phyloP scores from a whole-genome alignment of 2,329 filamentous ascomycete genomes.

The Alternaria sp. region DNA sequence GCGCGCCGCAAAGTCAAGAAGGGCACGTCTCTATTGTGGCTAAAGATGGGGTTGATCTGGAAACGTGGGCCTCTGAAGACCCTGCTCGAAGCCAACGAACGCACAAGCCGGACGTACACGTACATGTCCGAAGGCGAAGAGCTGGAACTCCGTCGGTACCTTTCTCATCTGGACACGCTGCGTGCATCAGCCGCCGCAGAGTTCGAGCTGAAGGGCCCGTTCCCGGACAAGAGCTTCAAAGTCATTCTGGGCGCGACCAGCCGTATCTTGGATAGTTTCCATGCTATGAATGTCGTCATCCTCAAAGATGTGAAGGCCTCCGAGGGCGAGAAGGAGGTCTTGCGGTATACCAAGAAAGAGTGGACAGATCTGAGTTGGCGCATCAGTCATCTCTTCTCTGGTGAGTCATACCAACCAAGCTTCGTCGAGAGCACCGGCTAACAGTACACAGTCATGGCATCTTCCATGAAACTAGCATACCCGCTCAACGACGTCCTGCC shows the following conservation, averaged over 20 bases:
- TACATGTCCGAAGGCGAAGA: slow-evolving; percentile 93
- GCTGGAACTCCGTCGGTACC: slow-evolving; percentile 81
- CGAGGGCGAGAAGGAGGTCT: slow-evolving; percentile 79
- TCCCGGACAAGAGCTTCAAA: slow-evolving; percentile 75
- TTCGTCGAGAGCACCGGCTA: slow-evolving; percentile 8
- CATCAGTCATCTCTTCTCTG: slow-evolving; percentile 82
- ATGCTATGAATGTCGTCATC: slow-evolving; percentile 94
- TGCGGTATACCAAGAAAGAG: slow-evolving; percentile 80
- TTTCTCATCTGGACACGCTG: slow-evolving; percentile 74
- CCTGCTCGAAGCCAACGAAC: slow-evolving; percentile 56
- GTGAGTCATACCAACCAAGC: slow-evolving; percentile 45
- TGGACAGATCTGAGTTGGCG: slow-evolving; percentile 81
- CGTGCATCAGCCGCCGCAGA: slow-evolving; percentile 78
- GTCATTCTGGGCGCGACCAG: slow-evolving; percentile 80
- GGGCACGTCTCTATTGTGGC: slow-evolving; percentile 86
- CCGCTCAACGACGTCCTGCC: slow-evolving; percentile 89
- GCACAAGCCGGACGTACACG: slow-evolving; percentile 45
- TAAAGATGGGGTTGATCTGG: slow-evolving; percentile 96
- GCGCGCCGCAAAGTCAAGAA: slow-evolving; percentile 87
- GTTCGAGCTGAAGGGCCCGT: slow-evolving; percentile 87
- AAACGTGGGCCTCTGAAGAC: slow-evolving; percentile 86
- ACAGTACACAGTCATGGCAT: slow-evolving; percentile 72
- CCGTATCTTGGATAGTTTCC: slow-evolving; percentile 89
- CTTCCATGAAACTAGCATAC: slow-evolving; percentile 92
- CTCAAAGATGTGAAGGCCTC: slow-evolving; percentile 77